Evolutionary conservation across 1,139 yeast species (phyloP).

Genomic region (Candida sp.): DNA sequence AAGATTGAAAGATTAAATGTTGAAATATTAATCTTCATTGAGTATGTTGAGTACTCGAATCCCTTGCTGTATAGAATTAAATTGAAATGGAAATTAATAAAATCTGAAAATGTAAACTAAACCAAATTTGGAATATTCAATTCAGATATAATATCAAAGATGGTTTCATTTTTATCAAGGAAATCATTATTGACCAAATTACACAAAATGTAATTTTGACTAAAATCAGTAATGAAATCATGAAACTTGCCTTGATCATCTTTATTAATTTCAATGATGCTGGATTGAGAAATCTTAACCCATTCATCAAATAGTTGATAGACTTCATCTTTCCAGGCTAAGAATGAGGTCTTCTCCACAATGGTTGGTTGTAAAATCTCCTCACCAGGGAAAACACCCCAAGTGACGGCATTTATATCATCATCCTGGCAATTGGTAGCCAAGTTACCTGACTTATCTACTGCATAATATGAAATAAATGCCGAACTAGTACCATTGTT

Average conservation of each 20-base stretch:
- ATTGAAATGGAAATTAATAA: background rate
- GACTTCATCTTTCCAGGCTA: conserved; percentile 98
- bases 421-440: conserved; percentile 66
- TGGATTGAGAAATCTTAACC: conserved; percentile 51
- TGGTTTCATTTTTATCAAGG: conserved; percentile 44
- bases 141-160: conserved; percentile 39
- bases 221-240: conserved; percentile 46
- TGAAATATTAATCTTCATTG: conserved; percentile 14
- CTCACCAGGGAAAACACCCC: conserved; percentile 96
- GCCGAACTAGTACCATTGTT: conserved; percentile 36
- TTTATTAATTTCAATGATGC: conserved; percentile 34
- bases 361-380: conserved; percentile 91
- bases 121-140: conserved; percentile 17
- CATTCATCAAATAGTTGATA: conserved; percentile 82
- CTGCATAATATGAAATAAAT: conserved; percentile 75
- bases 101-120: conserved; percentile 2
- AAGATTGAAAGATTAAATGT: conserved; percentile 8
- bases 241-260: conserved; percentile 22
- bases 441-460: conserved; percentile 59
- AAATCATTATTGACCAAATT: conserved; percentile 93
- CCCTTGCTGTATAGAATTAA: conserved; percentile 5
- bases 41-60: conserved; percentile 26
- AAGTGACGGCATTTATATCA: conserved; percentile 92
- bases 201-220: conserved; percentile 67
- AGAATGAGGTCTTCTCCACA: conserved; percentile 83